Evolutionary conservation across 352 stramenopile genomes (phyloP), one percentile per base, ranked within the genome.

Genomic region (Globisporangium echinulatum): DNA sequence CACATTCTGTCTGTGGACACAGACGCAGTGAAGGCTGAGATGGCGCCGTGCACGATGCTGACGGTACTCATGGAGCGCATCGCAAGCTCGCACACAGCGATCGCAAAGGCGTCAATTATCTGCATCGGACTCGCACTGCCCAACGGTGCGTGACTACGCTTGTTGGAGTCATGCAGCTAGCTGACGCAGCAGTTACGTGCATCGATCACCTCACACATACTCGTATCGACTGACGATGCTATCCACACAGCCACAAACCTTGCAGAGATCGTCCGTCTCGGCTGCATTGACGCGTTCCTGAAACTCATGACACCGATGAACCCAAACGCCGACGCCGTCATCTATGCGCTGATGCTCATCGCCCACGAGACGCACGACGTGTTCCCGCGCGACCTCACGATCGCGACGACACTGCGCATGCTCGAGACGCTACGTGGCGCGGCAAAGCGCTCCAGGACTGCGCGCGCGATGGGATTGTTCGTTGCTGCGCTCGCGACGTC

Each of bases 371-470:
- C 71, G 4, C 73, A 82, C 25, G 40, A 51, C 1, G 72, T 85
- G 44, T 88, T 90, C 44, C 74, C 80, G 15, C 70, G 71, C 52
- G 77, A 90, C 1, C 49, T 70, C 7, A 76, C 68, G 9, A 8
- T 76, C 6, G 3, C 63, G 14, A 68, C 69, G 15, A 70, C 70
- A 3, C 66, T 63, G 1, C 69, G 61, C 1, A 83, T 86, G 66
- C 67, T 88, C n/a, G 78, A 88, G 51, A 88, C 81, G 0, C 50
- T 90, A 9, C 69, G 81, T 40, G 81, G 81, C 13, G 77, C 68
- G n/a, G 77, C 81, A 1, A 90, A 90, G 54, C 67, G 77, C 7
- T 88, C 81, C 0, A 68, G 63, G 17, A 74, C 57, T 14, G 81
- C 81, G 3, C 79, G 76, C 47, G 62, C 81, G 3, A 82, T 71